These are phyloP conservation scores for Penicillium subrubescens DNA, from an alignment of 495 filamentous ascomycete genomes.

Conservation along the genomic window DNA sequence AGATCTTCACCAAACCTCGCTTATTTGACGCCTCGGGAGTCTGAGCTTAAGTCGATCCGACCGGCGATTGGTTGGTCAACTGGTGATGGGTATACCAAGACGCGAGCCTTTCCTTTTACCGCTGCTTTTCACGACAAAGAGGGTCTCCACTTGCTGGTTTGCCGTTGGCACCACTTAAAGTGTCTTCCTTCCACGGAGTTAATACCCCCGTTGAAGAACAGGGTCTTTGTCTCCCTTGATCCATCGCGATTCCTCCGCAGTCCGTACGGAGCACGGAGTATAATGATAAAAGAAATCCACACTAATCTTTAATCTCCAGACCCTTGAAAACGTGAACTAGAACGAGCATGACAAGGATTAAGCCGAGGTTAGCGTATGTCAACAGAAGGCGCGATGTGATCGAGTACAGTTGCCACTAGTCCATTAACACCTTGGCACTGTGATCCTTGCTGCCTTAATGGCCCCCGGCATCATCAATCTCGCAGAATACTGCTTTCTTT, in stretches of 20 bases:
- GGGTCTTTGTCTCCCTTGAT: background rate
- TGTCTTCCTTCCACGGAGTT: background rate
- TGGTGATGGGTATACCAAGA: slow-evolving; percentile 15
- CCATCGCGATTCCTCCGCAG: background rate
- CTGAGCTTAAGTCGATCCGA: slow-evolving; percentile 2
- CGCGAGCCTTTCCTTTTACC: slow-evolving; percentile 31
- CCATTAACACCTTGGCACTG: background rate
- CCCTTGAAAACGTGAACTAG: background rate
- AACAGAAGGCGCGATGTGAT: background rate
- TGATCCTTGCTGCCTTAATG: background rate
- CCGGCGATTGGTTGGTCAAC: slow-evolving; percentile 12
- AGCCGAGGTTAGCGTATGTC: slow-evolving; percentile 2
- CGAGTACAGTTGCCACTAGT: background rate
- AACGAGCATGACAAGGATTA: background rate
- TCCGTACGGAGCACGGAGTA: slow-evolving; percentile 1
- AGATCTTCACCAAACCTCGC: slow-evolving; percentile 8
- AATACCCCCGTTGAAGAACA: background rate
- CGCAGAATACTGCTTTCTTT: slow-evolving; percentile 10
- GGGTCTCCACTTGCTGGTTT: background rate
- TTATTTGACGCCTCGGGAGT: slow-evolving; percentile 15
- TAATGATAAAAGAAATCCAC: background rate
- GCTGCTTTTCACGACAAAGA: slow-evolving; percentile 25
- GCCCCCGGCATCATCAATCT: background rate
- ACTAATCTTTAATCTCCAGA: background rate
- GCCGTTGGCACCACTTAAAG: background rate